Base-by-base conservation (phyloP, 495 filamentous ascomycete species). In the Hypoxylon perforatum region DNA sequence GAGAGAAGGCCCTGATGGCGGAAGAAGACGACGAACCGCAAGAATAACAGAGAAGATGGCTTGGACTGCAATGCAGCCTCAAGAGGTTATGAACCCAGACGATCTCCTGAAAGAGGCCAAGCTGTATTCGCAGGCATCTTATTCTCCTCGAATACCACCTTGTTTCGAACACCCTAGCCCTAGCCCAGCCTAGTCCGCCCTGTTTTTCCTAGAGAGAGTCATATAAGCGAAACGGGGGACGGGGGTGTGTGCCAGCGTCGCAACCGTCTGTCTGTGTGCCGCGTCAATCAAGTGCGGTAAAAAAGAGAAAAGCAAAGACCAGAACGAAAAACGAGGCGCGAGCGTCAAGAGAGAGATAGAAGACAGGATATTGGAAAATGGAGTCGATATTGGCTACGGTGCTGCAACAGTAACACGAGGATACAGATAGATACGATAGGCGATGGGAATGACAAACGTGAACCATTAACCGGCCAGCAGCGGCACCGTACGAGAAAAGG, bases 161-260 rank as follows among this genome's bases (percentile, higher is more conserved):
- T 53, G 30, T 59, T 33, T 15, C 46, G 18, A 12, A 42, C 22
- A 12, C 22, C 22, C 39, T n/a, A 17, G 17, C 44, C 63, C 53
- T 54, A 62, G 18, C 64, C 64, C 51, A 62, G 64, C 57, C 59
- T 57, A 67, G 63, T 38, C 41, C 61, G 61, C 52, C 19, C 36
- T 46, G 21, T 49, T 45, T 61, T 59, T 42, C n/a, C 39, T 8
- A 15, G 22, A 25, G 10, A 53, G 1, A 57, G 58, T 36, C 46
- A 58, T 22, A 51, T 67, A 56, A 49, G 52, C 50, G 51, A 57
- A 46, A 17, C 19, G 33, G 56, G 49, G 61, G 46, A 28, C 3
- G n/a, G n/a, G n/a, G n/a, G n/a, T n/a, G n/a, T n/a, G n/a, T n/a
- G n/a, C 56, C 39, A 66, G 57, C 44, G 44, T 61, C 36, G 18